Percentiles rank a stretch among this genome's conserved stretches.
phyloP scores from a whole-genome alignment of 768 basidiomycete species.

The Boletus reticulatus region DNA sequence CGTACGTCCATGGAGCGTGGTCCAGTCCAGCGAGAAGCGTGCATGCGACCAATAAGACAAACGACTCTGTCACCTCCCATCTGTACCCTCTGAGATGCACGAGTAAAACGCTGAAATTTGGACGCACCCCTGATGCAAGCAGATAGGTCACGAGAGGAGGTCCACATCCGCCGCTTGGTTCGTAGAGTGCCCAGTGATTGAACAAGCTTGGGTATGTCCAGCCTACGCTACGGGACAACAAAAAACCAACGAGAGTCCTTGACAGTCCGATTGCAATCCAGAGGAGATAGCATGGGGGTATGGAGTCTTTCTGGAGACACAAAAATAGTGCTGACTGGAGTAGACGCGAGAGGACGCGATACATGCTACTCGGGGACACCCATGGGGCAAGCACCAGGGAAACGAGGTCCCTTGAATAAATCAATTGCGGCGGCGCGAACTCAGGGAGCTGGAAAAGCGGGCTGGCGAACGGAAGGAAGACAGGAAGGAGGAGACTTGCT shows the following conservation, averaged over 20 bases:
- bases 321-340: constrained; percentile 18
- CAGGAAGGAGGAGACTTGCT: constrained; percentile 10
- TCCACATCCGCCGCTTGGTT: constrained; percentile 37
- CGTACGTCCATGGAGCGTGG: constrained; percentile 40
- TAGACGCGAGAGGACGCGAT: constrained; percentile 21
- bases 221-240: constrained; percentile 30
- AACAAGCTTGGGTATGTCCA: constrained; percentile 40
- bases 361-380: constrained; percentile 26
- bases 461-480: constrained; percentile 5
- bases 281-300: constrained; percentile 13
- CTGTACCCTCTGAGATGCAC: constrained; percentile 6
- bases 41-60: constrained; percentile 9
- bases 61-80: constrained; percentile 16
- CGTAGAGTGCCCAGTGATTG: constrained; percentile 40
- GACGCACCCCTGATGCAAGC: constrained; percentile 17
- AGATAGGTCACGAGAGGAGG: constrained; percentile 29
- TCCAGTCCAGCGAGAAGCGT: constrained; percentile 29
- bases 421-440: constrained; percentile 39
- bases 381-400: constrained; percentile 38
- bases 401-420: constrained; percentile 33
- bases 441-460: constrained; percentile 16
- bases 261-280: constrained; percentile 24
- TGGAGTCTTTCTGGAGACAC: constrained; percentile 3
- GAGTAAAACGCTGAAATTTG: constrained; percentile 1
- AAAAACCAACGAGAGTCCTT: constrained; percentile 18